Conservation (phyloP, 768 basidiomycete genomes). For the Lactarius vividus region DNA sequence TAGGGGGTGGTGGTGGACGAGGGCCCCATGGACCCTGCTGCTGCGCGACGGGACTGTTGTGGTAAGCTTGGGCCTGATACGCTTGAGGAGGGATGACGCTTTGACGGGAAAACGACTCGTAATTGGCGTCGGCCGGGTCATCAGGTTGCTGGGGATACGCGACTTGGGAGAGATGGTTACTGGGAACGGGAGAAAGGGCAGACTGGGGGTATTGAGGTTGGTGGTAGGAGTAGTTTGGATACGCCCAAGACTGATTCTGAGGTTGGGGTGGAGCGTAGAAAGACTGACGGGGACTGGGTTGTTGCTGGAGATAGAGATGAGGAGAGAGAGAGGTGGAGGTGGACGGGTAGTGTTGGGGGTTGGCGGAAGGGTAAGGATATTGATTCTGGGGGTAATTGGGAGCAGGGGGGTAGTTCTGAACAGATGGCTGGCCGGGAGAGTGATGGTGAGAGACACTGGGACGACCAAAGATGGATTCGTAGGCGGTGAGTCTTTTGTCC, state of each 20-base stretch:
- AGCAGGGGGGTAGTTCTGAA: slow-evolving; percentile 26
- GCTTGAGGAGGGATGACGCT: slow-evolving; percentile 76
- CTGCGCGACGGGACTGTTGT: slow-evolving; percentile 41
- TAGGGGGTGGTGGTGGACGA: slow-evolving; percentile 35
- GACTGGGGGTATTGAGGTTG: slow-evolving; percentile 38
- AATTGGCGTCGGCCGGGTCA: slow-evolving; percentile 47
- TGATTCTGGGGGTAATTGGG: slow-evolving; percentile 30
- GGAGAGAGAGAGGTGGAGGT: slow-evolving; percentile 41
- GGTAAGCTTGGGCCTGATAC: slow-evolving; percentile 74
- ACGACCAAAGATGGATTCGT: slow-evolving; percentile 85
- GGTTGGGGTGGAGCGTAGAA: slow-evolving; percentile 37
- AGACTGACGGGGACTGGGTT: slow-evolving; percentile 39
- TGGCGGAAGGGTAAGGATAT: slow-evolving; percentile 39
- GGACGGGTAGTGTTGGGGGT: slow-evolving; percentile 34
- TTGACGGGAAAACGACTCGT: slow-evolving; percentile 44
- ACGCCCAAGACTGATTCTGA: slow-evolving; percentile 29
- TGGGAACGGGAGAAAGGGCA: slow-evolving; percentile 45
- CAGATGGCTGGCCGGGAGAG: slow-evolving; percentile 28
- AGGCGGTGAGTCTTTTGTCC: slow-evolving; percentile 78
- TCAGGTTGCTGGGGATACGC: slow-evolving; percentile 47
- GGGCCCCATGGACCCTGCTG: slow-evolving; percentile 28
- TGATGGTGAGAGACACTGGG: slow-evolving; percentile 57
- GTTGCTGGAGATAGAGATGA: slow-evolving; percentile 30
- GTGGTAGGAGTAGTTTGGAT: slow-evolving; percentile 34
- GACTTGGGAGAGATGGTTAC: slow-evolving; percentile 49